These are phyloP conservation scores for Xylaria castorea DNA, from an alignment of 495 filamentous ascomycete genomes.

Conservation along the genomic window DNA sequence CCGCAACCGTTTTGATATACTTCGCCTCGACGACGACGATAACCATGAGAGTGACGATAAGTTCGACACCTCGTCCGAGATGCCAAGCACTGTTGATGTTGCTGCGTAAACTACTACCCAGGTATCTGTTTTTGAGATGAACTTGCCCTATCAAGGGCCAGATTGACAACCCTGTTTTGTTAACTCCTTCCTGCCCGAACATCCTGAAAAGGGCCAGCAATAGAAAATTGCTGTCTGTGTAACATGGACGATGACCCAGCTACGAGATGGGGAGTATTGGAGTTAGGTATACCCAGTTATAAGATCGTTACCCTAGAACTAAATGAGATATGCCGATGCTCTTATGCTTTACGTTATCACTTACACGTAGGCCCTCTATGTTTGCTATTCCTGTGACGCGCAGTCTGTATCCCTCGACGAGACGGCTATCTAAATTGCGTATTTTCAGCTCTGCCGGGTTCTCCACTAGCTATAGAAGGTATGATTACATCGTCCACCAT, in stretches of 20 bases:
- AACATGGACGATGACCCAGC: neutral
- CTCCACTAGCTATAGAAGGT: neutral
- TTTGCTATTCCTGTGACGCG: neutral
- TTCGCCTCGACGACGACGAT: conserved; percentile 60
- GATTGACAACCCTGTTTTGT: neutral
- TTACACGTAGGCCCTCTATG: too few species aligned
- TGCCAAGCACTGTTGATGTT: conserved; percentile 25
- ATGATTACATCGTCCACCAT: neutral
- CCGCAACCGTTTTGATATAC: conserved; percentile 69
- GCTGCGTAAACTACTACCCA: conserved; percentile 10
- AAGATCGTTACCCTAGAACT: neutral
- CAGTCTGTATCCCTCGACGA: neutral
- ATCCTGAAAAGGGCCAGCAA: neutral
- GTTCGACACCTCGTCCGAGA: conserved; percentile 28
- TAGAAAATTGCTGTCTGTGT: neutral
- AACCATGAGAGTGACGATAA: conserved; percentile 43
- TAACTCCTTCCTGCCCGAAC: neutral
- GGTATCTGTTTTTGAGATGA: neutral
- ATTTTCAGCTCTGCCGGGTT: neutral
- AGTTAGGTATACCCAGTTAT: conserved; percentile 24
- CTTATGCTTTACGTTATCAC: neutral
- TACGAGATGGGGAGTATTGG: conserved; percentile 19
- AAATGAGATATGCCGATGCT: neutral
- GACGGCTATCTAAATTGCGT: neutral
- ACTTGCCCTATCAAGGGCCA: neutral